Conservation (phyloP, 768 basidiomycete species). For the Tremella fuciformis region DNA sequence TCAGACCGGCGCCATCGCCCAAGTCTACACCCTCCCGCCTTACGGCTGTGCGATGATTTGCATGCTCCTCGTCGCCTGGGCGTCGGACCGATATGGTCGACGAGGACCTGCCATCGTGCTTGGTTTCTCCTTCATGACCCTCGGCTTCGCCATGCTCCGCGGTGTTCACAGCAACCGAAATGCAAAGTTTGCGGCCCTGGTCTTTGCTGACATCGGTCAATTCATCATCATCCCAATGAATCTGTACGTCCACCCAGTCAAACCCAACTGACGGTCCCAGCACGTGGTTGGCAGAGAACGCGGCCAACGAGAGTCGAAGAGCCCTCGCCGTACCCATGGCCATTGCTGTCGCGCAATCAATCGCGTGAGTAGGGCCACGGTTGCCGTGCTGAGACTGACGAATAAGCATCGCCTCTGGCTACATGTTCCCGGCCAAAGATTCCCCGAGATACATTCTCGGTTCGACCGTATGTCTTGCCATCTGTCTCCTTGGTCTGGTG, state of each 20-base stretch:
- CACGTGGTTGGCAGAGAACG: slow-evolving; percentile 17
- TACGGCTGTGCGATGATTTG: slow-evolving; percentile 17
- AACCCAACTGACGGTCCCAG: background rate
- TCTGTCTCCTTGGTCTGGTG: slow-evolving; percentile 2
- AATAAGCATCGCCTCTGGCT: slow-evolving; percentile 20
- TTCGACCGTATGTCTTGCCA: slow-evolving; percentile 20
- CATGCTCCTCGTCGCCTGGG: slow-evolving; percentile 21
- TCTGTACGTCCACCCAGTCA: slow-evolving; percentile 11
- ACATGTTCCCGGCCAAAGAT: slow-evolving; percentile 23
- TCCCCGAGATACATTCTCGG: slow-evolving; percentile 23
- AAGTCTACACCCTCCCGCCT: slow-evolving; percentile 24
- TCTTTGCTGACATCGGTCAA: slow-evolving; percentile 24
- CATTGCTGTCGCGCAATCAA: slow-evolving; percentile 10
- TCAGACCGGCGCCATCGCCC: slow-evolving; percentile 22
- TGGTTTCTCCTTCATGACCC: slow-evolving; percentile 16
- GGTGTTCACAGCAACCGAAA: slow-evolving; percentile 8
- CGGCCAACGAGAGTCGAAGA: slow-evolving; percentile 11
- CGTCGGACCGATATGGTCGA: slow-evolving; percentile 15
- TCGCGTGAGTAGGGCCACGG: slow-evolving; percentile 3
- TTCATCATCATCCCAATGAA: slow-evolving; percentile 9
- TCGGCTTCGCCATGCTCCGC: slow-evolving; percentile 24
- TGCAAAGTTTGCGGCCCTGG: slow-evolving; percentile 21
- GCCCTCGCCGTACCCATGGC: slow-evolving; percentile 4
- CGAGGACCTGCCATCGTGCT: slow-evolving; percentile 15
- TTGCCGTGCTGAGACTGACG: background rate